These are phyloP conservation scores for Pseudodiploospora longispora DNA, from an alignment of 2,329 filamentous ascomycete species.

Conservation along the genomic window DNA sequence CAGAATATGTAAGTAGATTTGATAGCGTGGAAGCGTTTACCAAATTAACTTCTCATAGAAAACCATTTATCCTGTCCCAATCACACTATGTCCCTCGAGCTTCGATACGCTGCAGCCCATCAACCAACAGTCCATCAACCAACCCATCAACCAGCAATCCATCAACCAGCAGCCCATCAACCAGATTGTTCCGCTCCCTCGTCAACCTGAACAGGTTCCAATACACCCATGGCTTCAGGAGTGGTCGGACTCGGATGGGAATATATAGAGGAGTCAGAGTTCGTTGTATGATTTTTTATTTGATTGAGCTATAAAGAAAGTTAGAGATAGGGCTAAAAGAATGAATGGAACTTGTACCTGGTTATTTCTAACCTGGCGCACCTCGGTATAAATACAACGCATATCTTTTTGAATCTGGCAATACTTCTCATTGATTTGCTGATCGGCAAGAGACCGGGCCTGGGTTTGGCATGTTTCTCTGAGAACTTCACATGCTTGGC, in stretches of 20 bases:
- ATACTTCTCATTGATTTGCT: background rate
- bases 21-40: background rate
- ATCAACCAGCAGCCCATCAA: background rate
- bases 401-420: constrained; percentile 1
- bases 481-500: too few relatives aligned
- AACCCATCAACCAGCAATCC: too few relatives aligned
- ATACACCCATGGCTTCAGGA: background rate
- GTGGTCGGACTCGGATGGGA: constrained; percentile 4
- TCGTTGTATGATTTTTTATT: too few relatives aligned
- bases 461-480: too few relatives aligned
- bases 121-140: too few relatives aligned
- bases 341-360: too few relatives aligned
- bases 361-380: background rate
- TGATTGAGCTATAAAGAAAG: too few relatives aligned
- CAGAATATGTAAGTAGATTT: constrained; percentile 1
- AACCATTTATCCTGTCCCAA: constrained; percentile 1
- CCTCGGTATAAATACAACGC: background rate
- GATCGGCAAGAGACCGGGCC: background rate
- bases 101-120: too few relatives aligned
- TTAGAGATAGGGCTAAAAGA: too few relatives aligned
- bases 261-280: too few relatives aligned
- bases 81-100: background rate
- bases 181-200: background rate
- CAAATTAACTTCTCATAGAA: background rate
- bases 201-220: background rate